A percentile compares a stretch with the other conserved stretches of the same genome.
These are phyloP conservation scores for Chaetomiaceae sp. DNA, from an alignment of 2,329 filamentous ascomycete genomes.

Conservation along the genomic window DNA sequence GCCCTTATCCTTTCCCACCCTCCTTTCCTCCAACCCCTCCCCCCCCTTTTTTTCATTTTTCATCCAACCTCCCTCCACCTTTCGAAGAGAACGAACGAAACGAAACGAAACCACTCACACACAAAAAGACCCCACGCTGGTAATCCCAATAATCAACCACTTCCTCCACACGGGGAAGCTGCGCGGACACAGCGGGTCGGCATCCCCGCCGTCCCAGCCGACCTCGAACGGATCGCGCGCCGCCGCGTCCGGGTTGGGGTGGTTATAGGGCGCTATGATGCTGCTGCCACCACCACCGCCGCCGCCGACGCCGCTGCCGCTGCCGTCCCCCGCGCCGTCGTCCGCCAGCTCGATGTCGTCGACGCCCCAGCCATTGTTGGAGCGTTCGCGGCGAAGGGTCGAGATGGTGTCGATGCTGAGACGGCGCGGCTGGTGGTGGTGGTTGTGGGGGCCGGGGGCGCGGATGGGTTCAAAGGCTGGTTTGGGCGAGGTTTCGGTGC, in stretches of 20 bases:
- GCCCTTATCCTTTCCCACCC: neutral
- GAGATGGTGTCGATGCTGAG: conserved; percentile 14
- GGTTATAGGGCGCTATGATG: conserved; percentile 8
- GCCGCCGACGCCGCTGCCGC: too few relatives aligned
- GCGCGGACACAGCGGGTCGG: conserved; percentile 70
- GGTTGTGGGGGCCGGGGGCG: too few relatives aligned
- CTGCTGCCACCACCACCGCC: too few relatives aligned
- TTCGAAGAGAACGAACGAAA: neutral
- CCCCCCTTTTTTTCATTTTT: neutral
- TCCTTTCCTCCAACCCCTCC: neutral
- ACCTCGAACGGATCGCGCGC: conserved; percentile 61
- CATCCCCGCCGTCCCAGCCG: conserved; percentile 61
- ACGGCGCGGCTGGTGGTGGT: conserved; percentile 1
- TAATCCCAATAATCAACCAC: conserved; percentile 74
- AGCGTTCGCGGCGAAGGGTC: conserved; percentile 33
- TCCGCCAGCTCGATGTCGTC: conserved; percentile 29
- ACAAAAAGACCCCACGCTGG: conserved; percentile 70
- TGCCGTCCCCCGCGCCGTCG: neutral
- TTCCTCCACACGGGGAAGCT: conserved; percentile 63
- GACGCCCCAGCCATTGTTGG: conserved; percentile 44
- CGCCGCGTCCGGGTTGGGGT: neutral
- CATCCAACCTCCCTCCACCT: neutral
- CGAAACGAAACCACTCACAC: conserved; percentile 57
- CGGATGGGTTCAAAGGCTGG: conserved; percentile 3
- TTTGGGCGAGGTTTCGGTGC: neutral